These are phyloP conservation scores for Sporisorium exsertum DNA, from an alignment of 1,284 basidiomycete genomes.

Conservation along the genomic window DNA sequence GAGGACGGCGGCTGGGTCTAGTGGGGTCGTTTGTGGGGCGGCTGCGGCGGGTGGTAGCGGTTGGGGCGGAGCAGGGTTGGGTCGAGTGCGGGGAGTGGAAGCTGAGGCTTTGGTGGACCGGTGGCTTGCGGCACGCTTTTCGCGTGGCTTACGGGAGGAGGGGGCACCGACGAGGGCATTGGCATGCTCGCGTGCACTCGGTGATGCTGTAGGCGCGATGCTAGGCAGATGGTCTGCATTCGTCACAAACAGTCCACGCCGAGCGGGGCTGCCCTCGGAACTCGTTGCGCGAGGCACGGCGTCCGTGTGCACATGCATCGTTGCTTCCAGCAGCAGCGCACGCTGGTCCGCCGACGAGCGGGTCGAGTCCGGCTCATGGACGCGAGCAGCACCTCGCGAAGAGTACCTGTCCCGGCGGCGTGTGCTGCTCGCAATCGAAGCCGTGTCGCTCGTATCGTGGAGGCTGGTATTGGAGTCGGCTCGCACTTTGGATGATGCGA, in stretches of 20 bases:
- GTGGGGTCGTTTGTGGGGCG: neutral
- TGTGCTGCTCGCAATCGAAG: conserved; percentile 21
- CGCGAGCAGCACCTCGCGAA: conserved; percentile 20
- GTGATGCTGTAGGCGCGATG: conserved; percentile 19
- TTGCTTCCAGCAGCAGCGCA: neutral
- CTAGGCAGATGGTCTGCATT: conserved; percentile 21
- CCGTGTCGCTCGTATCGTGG: conserved; percentile 12
- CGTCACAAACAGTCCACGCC: conserved; percentile 20
- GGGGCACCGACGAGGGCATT: conserved; percentile 17
- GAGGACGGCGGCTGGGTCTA: conserved; percentile 9
- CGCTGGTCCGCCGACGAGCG: conserved; percentile 9
- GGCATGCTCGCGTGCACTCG: conserved; percentile 24
- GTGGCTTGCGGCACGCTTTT: conserved; percentile 8
- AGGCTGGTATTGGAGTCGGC: neutral
- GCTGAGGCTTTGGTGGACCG: conserved; percentile 1
- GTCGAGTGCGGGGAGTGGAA: neutral
- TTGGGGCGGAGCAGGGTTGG: neutral
- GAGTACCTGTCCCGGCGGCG: conserved; percentile 21
- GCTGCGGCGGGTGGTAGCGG: neutral
- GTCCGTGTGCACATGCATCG: conserved; percentile 1
- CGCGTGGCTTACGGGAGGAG: conserved; percentile 2
- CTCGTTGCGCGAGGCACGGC: neutral
- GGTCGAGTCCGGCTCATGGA: neutral
- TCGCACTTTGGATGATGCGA: neutral
- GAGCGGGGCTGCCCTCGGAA: conserved; percentile 5